A percentile compares a stretch with the other conserved stretches of the same genome.
phyloP scores from a whole-genome alignment of 179 eudicot species.

The Pouteria campechiana region DNA sequence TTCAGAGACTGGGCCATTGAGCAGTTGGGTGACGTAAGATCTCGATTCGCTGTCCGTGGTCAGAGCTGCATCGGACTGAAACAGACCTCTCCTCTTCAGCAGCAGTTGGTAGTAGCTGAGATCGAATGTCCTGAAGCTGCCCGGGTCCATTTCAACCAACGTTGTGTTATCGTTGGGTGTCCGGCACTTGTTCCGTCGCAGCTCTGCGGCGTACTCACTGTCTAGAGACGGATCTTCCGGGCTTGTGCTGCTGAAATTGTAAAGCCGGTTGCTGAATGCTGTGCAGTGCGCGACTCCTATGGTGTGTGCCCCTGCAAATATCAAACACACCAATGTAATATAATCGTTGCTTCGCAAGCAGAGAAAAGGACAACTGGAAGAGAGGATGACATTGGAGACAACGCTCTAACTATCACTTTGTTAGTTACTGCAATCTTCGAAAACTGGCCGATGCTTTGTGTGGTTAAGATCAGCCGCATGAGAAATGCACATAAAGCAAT shows the following conservation, averaged over 20 bases:
- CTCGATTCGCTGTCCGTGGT: not conserved
- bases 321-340: not conserved
- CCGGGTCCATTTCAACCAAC: slow-evolving; percentile 16
- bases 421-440: not conserved
- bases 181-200: not conserved
- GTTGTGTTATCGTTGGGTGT: not conserved
- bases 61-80: slow-evolving; percentile 5
- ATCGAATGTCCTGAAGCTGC: not conserved
- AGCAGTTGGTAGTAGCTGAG: not conserved
- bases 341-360: not conserved
- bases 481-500: too few relatives aligned
- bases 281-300: slow-evolving; percentile 1
- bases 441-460: not conserved
- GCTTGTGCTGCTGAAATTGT: slow-evolving; percentile 5
- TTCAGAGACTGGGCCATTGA: not conserved
- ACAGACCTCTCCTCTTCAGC: not conserved
- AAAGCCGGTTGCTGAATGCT: not conserved
- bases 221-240: slow-evolving; percentile 3
- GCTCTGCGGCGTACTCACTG: not conserved
- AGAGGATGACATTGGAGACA: not conserved
- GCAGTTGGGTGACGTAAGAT: not conserved
- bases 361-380: slow-evolving; percentile 1
- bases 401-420: not conserved
- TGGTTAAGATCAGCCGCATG: too few relatives aligned
- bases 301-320: slow-evolving; percentile 5